Conservation (phyloP, 2,329 filamentous ascomycete genomes). For the Thielaviopsis euricoi region DNA sequence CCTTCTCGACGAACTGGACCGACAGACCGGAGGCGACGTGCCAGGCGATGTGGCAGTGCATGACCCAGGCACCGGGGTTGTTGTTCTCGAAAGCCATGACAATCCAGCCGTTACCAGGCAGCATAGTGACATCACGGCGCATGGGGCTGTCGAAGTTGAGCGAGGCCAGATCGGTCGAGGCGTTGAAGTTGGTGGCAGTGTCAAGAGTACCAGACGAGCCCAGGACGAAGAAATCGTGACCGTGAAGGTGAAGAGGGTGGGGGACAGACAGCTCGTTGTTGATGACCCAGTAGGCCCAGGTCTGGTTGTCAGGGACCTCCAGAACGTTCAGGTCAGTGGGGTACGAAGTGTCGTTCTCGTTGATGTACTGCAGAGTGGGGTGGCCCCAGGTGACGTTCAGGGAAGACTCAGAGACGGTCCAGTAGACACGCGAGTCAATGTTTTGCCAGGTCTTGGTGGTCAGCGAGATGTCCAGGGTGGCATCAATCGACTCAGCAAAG, state of each 20-base stretch:
- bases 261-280: constrained; percentile 17
- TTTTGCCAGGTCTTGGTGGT: constrained; percentile 12
- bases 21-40: constrained; percentile 37
- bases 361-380: constrained; percentile 20
- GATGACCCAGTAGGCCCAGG: constrained; percentile 21
- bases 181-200: constrained; percentile 16
- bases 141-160: constrained; percentile 32
- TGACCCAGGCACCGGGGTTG: constrained; percentile 35
- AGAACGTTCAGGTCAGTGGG: constrained; percentile 14
- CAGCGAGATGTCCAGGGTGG: constrained; percentile 16
- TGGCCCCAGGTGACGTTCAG: constrained; percentile 25
- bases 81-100: constrained; percentile 32
- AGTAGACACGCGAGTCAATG: constrained; percentile 16
- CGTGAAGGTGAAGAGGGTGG: constrained; percentile 33
- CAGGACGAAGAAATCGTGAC: constrained; percentile 31
- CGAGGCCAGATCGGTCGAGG: constrained; percentile 18
- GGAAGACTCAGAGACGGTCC: constrained; percentile 20
- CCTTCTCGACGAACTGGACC: constrained; percentile 28
- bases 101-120: constrained; percentile 27
- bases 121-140: constrained; percentile 34
- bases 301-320: constrained; percentile 12
- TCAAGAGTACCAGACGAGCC: constrained; percentile 14
- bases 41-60: constrained; percentile 42
- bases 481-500: constrained; percentile 16
- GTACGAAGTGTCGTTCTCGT: constrained; percentile 13